phyloP scores from a whole-genome alignment of 192 early-diverging fungal species.

The Coemansia sp. region DNA sequence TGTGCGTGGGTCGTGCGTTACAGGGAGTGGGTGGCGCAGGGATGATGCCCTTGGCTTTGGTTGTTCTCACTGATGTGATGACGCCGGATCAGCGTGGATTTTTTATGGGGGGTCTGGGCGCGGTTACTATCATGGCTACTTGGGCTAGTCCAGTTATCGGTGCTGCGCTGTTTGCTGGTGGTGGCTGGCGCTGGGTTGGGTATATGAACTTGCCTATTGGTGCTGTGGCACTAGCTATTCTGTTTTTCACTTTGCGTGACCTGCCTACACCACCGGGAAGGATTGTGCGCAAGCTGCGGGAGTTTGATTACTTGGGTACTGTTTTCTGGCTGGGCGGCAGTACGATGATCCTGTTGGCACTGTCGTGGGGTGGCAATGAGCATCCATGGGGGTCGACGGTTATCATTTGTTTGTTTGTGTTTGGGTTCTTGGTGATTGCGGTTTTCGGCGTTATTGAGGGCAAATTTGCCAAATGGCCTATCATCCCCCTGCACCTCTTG shows the following conservation, averaged over 20 bases:
- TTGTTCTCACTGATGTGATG: slow-evolving; percentile 76
- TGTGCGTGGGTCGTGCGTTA: slow-evolving; percentile 69
- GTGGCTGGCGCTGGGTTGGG: slow-evolving; percentile 68
- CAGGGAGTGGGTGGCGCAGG: slow-evolving; percentile 72
- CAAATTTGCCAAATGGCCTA: slow-evolving; percentile 65
- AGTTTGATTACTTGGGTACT: slow-evolving; percentile 61
- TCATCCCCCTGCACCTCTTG: slow-evolving; percentile 51
- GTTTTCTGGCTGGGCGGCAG: slow-evolving; percentile 55
- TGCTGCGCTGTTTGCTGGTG: slow-evolving; percentile 59
- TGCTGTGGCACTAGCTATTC: slow-evolving; percentile 51
- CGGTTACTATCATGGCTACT: slow-evolving; percentile 59
- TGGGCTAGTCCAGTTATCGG: slow-evolving; percentile 71
- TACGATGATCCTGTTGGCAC: slow-evolving; percentile 55
- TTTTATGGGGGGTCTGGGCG: slow-evolving; percentile 64
- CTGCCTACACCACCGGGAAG: slow-evolving; percentile 47
- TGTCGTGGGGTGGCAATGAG: slow-evolving; percentile 62
- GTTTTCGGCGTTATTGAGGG: slow-evolving; percentile 58
- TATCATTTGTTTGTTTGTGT: slow-evolving; percentile 53
- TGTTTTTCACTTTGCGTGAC: slow-evolving; percentile 59
- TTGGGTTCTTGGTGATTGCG: slow-evolving; percentile 33
- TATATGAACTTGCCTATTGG: slow-evolving; percentile 76
- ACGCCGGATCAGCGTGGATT: slow-evolving; percentile 64
- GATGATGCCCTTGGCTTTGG: slow-evolving; percentile 63
- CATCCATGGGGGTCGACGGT: slow-evolving; percentile 54
- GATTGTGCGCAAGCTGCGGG: slow-evolving; percentile 34